Evolutionary conservation across 345 rosid genomes (phyloP).

Genomic region (Linum tenue): DNA sequence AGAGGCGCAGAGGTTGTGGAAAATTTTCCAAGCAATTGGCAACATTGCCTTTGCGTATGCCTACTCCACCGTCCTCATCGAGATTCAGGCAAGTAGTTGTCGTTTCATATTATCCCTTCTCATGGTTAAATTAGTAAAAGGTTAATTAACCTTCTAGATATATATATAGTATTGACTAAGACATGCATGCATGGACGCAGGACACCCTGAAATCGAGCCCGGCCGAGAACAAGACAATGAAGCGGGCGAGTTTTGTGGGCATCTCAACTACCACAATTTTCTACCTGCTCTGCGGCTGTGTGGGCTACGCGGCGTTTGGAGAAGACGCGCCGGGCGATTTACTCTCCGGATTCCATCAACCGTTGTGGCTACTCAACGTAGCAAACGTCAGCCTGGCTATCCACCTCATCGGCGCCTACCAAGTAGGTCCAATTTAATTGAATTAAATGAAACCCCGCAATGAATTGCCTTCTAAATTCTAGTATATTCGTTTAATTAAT

Average conservation of each 20-base stretch:
- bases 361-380: background rate
- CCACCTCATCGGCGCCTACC: slow-evolving; percentile 3
- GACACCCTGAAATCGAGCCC: slow-evolving; percentile 18
- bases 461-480: background rate
- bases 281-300: background rate
- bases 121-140: no score
- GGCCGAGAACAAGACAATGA: slow-evolving; percentile 22
- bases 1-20: background rate
- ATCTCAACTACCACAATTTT: background rate
- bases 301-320: slow-evolving; percentile 10
- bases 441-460: no score
- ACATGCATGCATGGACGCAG: slow-evolving; percentile 8
- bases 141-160: no score
- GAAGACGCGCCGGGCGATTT: slow-evolving; percentile 47
- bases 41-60: slow-evolving; percentile 2
- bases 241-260: slow-evolving; percentile 9
- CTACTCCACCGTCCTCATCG: background rate
- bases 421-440: background rate
- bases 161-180: no score
- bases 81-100: background rate
- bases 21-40: background rate
- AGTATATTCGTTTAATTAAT: no score
- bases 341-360: background rate
- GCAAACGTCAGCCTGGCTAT: background rate
- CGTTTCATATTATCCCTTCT: background rate